Percentiles rank a stretch among this genome's conserved stretches.
Conservation (phyloP, 495 filamentous ascomycete species). For the Xylaria telfairii region DNA sequence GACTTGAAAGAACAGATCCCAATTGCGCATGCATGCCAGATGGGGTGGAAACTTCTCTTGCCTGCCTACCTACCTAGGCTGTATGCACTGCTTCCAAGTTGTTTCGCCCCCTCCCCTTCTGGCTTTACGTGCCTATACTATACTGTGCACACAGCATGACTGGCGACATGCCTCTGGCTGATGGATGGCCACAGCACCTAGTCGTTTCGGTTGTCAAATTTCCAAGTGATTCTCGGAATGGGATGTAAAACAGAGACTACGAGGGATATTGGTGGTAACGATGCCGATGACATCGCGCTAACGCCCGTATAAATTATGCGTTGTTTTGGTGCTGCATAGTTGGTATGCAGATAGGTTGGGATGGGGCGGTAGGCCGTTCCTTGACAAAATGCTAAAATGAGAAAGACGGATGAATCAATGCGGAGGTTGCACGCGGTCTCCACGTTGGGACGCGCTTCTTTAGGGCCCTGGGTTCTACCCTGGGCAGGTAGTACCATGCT, state of each 20-base stretch:
- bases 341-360: background rate
- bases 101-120: background rate
- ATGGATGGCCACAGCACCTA: background rate
- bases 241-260: background rate
- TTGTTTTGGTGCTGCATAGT: background rate
- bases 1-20: background rate
- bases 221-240: background rate
- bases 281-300: background rate
- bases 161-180: no score
- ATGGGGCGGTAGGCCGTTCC: background rate
- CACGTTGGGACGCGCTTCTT: background rate
- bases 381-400: conserved; percentile 18
- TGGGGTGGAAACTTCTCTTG: no score
- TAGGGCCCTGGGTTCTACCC: background rate
- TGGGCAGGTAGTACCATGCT: background rate
- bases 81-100: background rate
- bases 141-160: no score
- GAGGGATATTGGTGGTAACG: background rate
- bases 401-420: conserved; percentile 14
- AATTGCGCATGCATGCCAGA: conserved; percentile 13
- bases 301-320: background rate
- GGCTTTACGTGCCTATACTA: no score
- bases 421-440: conserved; percentile 9
- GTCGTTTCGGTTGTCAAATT: background rate
- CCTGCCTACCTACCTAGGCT: no score